These are phyloP conservation scores for Isoetes taiwanensis DNA, from an alignment of 75 land plant genomes.

Conservation along the genomic window DNA sequence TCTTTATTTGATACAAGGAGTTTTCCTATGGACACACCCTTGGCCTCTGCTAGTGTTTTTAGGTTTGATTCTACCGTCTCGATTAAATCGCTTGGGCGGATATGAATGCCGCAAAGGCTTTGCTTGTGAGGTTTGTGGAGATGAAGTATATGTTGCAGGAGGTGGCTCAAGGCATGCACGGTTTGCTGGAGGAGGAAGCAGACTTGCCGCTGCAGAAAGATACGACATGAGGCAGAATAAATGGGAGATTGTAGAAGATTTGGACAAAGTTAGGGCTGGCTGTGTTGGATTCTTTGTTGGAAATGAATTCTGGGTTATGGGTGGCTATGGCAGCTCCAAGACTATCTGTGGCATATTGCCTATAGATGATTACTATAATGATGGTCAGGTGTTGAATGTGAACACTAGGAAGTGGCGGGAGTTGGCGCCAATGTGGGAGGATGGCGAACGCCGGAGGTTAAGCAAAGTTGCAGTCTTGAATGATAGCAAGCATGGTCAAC, in stretches of 20 bases:
- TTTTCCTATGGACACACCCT: conserved; percentile 62
- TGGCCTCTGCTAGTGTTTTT: conserved; percentile 38
- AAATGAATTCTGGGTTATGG: conserved; percentile 85
- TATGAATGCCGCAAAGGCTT: conserved; percentile 62
- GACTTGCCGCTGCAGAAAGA: conserved; percentile 50
- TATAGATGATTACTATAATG: conserved; percentile 63
- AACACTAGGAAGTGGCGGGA: conserved; percentile 50
- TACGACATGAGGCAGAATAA: conserved; percentile 38
- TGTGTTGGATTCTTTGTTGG: conserved; percentile 55
- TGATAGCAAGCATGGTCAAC: conserved; percentile 11
- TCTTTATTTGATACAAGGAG: conserved; percentile 59
- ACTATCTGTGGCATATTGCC: conserved; percentile 58
- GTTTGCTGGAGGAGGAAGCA: conserved; percentile 50
- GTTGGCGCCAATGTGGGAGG: conserved; percentile 78
- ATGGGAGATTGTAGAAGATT: conserved; percentile 33
- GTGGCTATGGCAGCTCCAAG: conserved; percentile 70
- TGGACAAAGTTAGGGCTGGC: conserved; percentile 59
- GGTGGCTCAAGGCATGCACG: conserved; percentile 71
- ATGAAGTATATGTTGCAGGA: conserved; percentile 66
- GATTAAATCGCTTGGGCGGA: conserved; percentile 36
- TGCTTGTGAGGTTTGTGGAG: conserved; percentile 46
- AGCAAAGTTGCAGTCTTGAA: conserved; percentile 52
- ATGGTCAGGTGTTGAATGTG: conserved; percentile 48
- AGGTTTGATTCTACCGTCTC: conserved; percentile 26
- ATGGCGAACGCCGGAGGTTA: conserved; percentile 51